A percentile compares a stretch with the other conserved stretches of the same genome.
Conservation (phyloP, 2,329 filamentous ascomycete species). For the Monosporascus sp. region DNA sequence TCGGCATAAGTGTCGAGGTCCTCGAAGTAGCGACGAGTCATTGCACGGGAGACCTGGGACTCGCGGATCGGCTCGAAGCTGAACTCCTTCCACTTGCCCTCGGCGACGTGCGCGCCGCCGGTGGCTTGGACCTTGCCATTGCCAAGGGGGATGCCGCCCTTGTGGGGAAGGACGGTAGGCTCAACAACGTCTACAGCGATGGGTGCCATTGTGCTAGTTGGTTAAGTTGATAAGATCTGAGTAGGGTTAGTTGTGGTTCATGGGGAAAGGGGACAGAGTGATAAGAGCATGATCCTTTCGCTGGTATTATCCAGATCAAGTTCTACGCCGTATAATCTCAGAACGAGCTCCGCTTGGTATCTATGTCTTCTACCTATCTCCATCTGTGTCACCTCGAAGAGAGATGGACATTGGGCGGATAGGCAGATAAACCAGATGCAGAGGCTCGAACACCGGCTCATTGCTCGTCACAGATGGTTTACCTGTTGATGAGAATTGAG, state of each 20-base stretch:
- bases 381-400: slow-evolving; percentile 1
- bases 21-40: slow-evolving; percentile 88
- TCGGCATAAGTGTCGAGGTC: slow-evolving; percentile 88
- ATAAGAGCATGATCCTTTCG: slow-evolving; percentile 94
- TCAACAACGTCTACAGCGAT: slow-evolving; percentile 58
- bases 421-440: slow-evolving; percentile 11
- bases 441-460: slow-evolving; percentile 32
- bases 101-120: slow-evolving; percentile 58
- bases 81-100: slow-evolving; percentile 76
- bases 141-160: slow-evolving; percentile 35
- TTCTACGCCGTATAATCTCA: slow-evolving; percentile 91
- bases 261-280: slow-evolving; percentile 33
- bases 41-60: slow-evolving; percentile 86
- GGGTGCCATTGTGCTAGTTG: slow-evolving; percentile 64
- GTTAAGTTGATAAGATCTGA: slow-evolving; percentile 24
- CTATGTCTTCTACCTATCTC: slow-evolving; percentile 10
- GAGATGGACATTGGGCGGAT: slow-evolving; percentile 12
- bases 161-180: slow-evolving; percentile 45
- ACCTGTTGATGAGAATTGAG: slow-evolving; percentile 26
- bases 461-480: slow-evolving; percentile 29
- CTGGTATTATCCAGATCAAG: slow-evolving; percentile 99
- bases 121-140: slow-evolving; percentile 32
- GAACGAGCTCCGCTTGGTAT: slow-evolving; percentile 29
- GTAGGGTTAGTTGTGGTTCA: slow-evolving; percentile 31
- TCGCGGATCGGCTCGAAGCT: slow-evolving; percentile 83